Evolutionary conservation across 768 basidiomycete genomes (phyloP), one percentile per base, ranked within the genome.

Genomic region (Trametopsis cervina): DNA sequence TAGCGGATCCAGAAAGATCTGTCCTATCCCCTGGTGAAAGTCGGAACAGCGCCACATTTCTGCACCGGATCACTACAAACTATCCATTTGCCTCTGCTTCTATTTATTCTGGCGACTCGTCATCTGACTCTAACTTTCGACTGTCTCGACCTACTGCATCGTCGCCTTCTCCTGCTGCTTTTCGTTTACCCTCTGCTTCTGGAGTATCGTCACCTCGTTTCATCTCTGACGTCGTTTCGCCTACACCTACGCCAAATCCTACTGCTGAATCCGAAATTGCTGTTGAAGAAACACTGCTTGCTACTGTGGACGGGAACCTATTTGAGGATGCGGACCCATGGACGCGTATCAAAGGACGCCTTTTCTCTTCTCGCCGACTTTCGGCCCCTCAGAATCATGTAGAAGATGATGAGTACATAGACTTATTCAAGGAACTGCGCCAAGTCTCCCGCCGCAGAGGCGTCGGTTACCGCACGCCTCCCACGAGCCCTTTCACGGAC

Each of bases 281-380:
- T 4, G 27, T 46, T 12, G 44, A 43, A 49, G 20, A 49, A 33
- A 51, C 38, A 38, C 29, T 54, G 15, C 24, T 18, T 7, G 58
- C 57, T 9, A 38, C 49, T 18, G 29, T 62, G 18, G 4, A 47
- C 11, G 60, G 58, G 10, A 41, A 50, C 7, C 48, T 62, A 1
- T 62, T 62, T 36, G 55, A 54, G 21, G 49, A 46, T 9, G 47
- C 55, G 6, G 54, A 62, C 27, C 58, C 54, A 6, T 59, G 58
- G 55, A 13, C 6, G 4, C 46, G 42, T 2, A 48, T 62, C 17
- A 50, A 51, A 21, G n/a, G 23, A 2, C 51, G 20, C 13, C 40
- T 46, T 2, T 27, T 4, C 20, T 21, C 3, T 20, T 26, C 43
- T 7, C 29, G 35, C 15, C 29, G n/a, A n/a, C n/a, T n/a, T n/a